These are phyloP conservation scores for Solanum hybrid DNA, from an alignment of 305 asterid genomes.

Conservation along the genomic window DNA sequence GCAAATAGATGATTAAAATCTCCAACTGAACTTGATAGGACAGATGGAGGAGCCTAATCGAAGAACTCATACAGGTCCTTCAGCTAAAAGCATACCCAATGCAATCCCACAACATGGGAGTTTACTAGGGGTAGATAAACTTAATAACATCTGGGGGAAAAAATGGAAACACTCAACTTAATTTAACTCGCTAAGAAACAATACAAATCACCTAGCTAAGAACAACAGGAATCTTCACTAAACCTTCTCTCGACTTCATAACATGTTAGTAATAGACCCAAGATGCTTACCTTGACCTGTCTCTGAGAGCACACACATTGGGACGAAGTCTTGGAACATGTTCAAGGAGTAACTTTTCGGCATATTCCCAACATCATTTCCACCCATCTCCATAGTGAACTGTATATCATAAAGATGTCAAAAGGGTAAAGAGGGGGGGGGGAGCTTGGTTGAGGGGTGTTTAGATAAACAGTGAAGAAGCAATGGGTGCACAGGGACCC, in stretches of 20 bases:
- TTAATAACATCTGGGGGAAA: background rate
- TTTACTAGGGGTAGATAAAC: background rate
- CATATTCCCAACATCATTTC: slow-evolving; percentile 35
- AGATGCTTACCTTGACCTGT: slow-evolving; percentile 48
- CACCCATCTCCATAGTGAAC: slow-evolving; percentile 91
- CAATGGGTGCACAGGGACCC: background rate
- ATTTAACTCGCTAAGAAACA: background rate
- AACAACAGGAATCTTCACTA: background rate
- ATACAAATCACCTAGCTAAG: background rate
- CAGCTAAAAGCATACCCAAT: background rate
- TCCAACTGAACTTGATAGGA: background rate
- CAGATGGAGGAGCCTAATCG: background rate
- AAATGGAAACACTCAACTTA: background rate
- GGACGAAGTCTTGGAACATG: slow-evolving; percentile 82
- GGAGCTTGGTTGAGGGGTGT: background rate
- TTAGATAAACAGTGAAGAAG: background rate
- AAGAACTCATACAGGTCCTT: background rate
- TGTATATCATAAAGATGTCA: slow-evolving; percentile 19
- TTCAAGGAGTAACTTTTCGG: slow-evolving; percentile 78
- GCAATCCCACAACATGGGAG: background rate
- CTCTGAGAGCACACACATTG: slow-evolving; percentile 78
- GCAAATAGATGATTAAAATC: background rate
- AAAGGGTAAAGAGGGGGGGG: background rate
- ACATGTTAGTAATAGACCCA: background rate
- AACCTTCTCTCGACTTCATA: background rate